Conservation (phyloP, 768 basidiomycete genomes). For the Nidula microcarpa region DNA sequence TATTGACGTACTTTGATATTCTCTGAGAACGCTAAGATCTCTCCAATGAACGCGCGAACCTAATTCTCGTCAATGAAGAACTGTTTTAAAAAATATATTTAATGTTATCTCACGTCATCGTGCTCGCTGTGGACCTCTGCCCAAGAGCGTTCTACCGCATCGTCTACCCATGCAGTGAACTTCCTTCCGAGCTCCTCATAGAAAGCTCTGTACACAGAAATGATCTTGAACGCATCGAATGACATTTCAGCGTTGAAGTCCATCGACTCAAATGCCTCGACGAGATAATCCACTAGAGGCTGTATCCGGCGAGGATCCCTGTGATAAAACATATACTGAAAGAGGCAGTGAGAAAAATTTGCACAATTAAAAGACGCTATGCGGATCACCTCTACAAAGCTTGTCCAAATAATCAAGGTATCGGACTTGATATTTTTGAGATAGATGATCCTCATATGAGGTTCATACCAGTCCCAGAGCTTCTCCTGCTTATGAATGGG, state of each 20-base stretch:
- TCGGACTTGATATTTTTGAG: constrained; percentile 76
- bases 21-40: constrained; percentile 66
- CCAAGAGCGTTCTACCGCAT: constrained; percentile 67
- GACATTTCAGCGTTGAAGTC: constrained; percentile 84
- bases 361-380: not conserved
- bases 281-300: constrained; percentile 71
- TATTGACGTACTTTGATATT: constrained; percentile 58
- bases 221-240: constrained; percentile 71
- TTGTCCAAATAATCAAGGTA: constrained; percentile 75
- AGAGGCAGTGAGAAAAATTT: not conserved
- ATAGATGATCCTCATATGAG: constrained; percentile 63
- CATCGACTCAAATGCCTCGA: constrained; percentile 56
- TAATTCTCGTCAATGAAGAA: constrained; percentile 15
- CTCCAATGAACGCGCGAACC: constrained; percentile 76
- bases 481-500: constrained; percentile 58
- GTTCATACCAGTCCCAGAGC: constrained; percentile 81
- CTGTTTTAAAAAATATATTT: constrained; percentile 1
- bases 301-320: constrained; percentile 83
- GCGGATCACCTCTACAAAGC: constrained; percentile 60
- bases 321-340: constrained; percentile 70
- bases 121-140: constrained; percentile 70
- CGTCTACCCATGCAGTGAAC: constrained; percentile 75
- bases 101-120: constrained; percentile 54
- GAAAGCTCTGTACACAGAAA: constrained; percentile 66
- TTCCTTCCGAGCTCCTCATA: constrained; percentile 78